Base-by-base conservation (phyloP, 1,284 basidiomycete species). In the Quambalaria eucalypti region DNA sequence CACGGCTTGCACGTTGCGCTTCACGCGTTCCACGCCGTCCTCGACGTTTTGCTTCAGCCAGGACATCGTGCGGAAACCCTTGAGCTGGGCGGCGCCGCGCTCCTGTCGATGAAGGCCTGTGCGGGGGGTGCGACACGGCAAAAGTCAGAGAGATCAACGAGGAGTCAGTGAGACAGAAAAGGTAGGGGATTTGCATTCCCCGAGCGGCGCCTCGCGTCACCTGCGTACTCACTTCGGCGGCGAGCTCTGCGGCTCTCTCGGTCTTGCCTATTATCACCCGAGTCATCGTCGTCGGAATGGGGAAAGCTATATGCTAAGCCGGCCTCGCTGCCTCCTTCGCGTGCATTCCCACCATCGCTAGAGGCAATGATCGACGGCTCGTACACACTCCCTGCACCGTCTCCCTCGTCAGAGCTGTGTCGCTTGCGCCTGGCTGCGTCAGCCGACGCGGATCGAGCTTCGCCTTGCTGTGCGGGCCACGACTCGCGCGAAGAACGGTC, bases 41-140 rank as follows among this genome's bases (percentile, higher is more conserved):
- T 67, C 61, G 9, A 64, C 64, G 31, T 67, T 69, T 7, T 61
- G 64, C 62, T 68, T 68, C 55, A 71, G 55, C 69, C 69, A 71
- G 25, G 53, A 50, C 10, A 65, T 39, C 30, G 69, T 67, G 26
- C 69, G 56, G 57, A 68, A 67, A 10, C 57, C 55, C 56, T 71
- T 71, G 56, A 71, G 33, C 55, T 71, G 69, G 6, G 69, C 69
- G 21, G 64, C 64, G 21, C 69, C 69, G 4, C 63, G 28, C 23
- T 71, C 52, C 33, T 71, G 60, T 3, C 69, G 61, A 47, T 69
- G 67, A 51, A 70, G 51, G 9, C 16, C 36, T 39, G 31, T 9
- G n/a, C 31, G n/a, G 31, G 8, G 31, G 31, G n/a, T 33, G 31
- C 8, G 31, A 33, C 8, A 33, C 9, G 31, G n/a, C 31, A 8